Evolutionary conservation across 78 protist species (phyloP).

Genomic region (Pelomyxa schiedti): DNA sequence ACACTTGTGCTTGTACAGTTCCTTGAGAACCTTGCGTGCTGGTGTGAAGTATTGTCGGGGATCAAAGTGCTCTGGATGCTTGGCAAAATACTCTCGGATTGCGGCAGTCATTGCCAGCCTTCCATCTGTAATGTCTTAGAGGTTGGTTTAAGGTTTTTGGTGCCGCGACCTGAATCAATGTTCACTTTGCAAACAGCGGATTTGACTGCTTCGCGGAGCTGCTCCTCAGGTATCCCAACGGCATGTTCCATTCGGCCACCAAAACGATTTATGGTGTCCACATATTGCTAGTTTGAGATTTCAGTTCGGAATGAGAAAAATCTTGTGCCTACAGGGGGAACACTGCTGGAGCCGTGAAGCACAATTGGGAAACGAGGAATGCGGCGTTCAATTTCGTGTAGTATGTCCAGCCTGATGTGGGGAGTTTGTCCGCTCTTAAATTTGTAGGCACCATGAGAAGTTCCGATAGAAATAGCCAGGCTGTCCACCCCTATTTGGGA

Average conservation of each 20-base stretch:
- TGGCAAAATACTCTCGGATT: not conserved
- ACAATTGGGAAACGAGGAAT: not conserved
- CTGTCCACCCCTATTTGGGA: not conserved
- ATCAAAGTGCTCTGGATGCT: not conserved
- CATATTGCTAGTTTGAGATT: no score
- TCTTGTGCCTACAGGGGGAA: no score
- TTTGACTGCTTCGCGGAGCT: not conserved
- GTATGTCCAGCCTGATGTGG: not conserved
- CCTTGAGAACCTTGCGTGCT: not conserved
- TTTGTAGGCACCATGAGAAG: not conserved
- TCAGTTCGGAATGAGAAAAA: no score
- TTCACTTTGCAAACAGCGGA: not conserved
- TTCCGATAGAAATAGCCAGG: not conserved
- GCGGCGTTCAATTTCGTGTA: not conserved
- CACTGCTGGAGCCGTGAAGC: not conserved
- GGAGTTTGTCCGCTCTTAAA: not conserved
- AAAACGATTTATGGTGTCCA: not conserved
- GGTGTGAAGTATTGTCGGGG: not conserved
- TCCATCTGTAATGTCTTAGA: no score
- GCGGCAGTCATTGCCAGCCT: not conserved
- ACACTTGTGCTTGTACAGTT: not conserved
- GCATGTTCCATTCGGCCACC: not conserved
- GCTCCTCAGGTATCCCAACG: not conserved
- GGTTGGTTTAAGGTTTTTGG: no score
- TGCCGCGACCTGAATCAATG: no score